These are phyloP conservation scores for Ophiosphaerella narmari DNA, from an alignment of 2,329 filamentous ascomycete species.

Conservation along the genomic window DNA sequence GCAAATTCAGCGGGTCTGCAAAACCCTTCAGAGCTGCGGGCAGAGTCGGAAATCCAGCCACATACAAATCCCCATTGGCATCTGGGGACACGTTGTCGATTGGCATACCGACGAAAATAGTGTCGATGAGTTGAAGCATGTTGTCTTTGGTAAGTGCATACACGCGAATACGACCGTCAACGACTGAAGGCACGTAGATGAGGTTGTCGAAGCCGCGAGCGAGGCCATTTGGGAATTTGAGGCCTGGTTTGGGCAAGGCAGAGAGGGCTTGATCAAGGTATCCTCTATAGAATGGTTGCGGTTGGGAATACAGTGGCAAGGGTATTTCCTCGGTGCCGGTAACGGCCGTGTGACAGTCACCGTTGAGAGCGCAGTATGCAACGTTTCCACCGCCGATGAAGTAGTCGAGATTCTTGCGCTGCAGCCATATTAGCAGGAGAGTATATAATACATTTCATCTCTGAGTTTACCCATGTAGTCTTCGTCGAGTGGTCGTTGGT, in stretches of 20 bases:
- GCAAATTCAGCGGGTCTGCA: slow-evolving; percentile 17
- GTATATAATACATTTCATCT: no score
- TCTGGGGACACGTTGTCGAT: slow-evolving; percentile 36
- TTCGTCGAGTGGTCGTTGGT: slow-evolving; percentile 36
- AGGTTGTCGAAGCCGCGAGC: slow-evolving; percentile 26
- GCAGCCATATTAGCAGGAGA: not conserved
- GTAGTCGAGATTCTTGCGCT: slow-evolving; percentile 26
- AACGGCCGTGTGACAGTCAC: slow-evolving; percentile 23
- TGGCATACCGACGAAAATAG: slow-evolving; percentile 28
- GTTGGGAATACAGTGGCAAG: not conserved
- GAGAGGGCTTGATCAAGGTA: slow-evolving; percentile 5
- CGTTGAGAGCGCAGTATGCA: slow-evolving; percentile 23
- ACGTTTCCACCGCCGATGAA: slow-evolving; percentile 36
- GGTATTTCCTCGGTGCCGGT: slow-evolving; percentile 11
- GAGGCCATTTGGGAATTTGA: slow-evolving; percentile 39
- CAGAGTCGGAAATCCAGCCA: slow-evolving; percentile 24
- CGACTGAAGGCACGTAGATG: slow-evolving; percentile 33
- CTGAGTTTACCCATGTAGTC: slow-evolving; percentile 22
- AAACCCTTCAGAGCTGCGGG: slow-evolving; percentile 12
- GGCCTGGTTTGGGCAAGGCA: slow-evolving; percentile 17
- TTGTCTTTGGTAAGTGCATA: slow-evolving; percentile 21
- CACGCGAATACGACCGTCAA: slow-evolving; percentile 30
- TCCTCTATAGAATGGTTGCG: slow-evolving; percentile 5
- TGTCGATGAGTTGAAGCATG: slow-evolving; percentile 25
- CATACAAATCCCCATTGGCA: slow-evolving; percentile 31